These are phyloP conservation scores for Erythrobasidium yunnanense DNA, from an alignment of 768 basidiomycete genomes.

Conservation along the genomic window DNA sequence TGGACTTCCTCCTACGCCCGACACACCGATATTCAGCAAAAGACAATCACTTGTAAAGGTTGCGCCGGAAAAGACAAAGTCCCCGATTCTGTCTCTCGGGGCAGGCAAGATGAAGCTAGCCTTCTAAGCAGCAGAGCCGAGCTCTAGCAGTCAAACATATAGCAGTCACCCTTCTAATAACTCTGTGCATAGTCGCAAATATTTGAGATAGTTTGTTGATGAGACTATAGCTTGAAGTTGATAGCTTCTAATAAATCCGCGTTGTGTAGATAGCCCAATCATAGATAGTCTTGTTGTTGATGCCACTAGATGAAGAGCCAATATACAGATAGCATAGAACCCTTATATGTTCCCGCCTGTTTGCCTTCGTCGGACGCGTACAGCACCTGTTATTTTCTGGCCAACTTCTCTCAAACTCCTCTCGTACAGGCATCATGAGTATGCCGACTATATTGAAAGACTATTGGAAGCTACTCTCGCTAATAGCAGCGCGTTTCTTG, in stretches of 20 bases:
- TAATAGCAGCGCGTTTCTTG: no score
- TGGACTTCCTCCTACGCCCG: slow-evolving; percentile 29
- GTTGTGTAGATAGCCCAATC: background rate
- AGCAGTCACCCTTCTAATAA: background rate
- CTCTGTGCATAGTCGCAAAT: no score
- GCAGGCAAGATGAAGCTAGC: slow-evolving; percentile 19
- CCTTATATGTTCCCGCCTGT: no score
- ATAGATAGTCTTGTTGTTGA: background rate
- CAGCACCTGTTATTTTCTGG: no score
- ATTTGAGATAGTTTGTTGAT: background rate
- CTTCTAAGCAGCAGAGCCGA: slow-evolving; percentile 6
- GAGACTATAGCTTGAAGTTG: background rate
- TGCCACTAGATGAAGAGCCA: no score
- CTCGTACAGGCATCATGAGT: no score
- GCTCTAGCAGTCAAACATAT: background rate
- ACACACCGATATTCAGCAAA: slow-evolving; percentile 25
- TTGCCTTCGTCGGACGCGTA: no score
- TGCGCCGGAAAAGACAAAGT: background rate
- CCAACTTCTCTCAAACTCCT: no score
- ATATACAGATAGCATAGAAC: no score
- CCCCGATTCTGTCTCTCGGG: slow-evolving; percentile 4
- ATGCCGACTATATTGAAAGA: no score
- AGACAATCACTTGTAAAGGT: background rate
- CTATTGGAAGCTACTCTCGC: no score
- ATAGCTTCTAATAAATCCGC: background rate